Evolutionary conservation across 306 rosid genomes (phyloP).

Genomic region (Alnus rubra): DNA sequence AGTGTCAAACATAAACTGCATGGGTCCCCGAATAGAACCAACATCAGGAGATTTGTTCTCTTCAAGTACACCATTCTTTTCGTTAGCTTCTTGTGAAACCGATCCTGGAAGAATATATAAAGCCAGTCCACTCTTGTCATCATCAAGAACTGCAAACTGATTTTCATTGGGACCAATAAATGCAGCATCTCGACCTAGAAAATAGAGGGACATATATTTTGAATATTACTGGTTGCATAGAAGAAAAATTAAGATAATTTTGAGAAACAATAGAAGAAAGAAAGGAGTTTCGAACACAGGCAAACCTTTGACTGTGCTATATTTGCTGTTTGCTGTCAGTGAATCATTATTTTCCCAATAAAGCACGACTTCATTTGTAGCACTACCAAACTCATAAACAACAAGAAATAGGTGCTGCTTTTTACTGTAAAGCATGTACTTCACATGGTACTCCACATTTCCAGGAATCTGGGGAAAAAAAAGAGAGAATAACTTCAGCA

Average conservation of each 20-base stretch:
- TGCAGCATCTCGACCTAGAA: constrained; percentile 89
- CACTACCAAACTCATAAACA: constrained; percentile 78
- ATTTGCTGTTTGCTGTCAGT: constrained; percentile 62
- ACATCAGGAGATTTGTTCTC: constrained; percentile 56
- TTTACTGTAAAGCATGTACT: constrained; percentile 72
- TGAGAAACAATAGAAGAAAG: constrained; percentile 14
- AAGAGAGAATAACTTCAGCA: constrained; percentile 24
- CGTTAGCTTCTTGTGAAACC: constrained; percentile 58
- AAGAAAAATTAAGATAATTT: constrained; percentile 6
- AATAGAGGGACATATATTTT: constrained; percentile 31
- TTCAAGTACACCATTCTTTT: constrained; percentile 51
- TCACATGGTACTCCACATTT: constrained; percentile 77
- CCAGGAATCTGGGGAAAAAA: constrained; percentile 73
- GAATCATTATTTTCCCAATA: constrained; percentile 78
- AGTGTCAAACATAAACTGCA: constrained; percentile 82
- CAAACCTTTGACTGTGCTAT: constrained; percentile 79
- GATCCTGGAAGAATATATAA: constrained; percentile 79
- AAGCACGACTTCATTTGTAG: constrained; percentile 73
- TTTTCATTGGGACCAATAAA: constrained; percentile 90
- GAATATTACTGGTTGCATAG: constrained; percentile 28
- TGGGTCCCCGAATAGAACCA: constrained; percentile 62
- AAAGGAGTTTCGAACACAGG: constrained; percentile 19
- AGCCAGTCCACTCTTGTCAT: constrained; percentile 86
- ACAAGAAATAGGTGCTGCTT: constrained; percentile 79
- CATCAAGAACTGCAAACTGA: constrained; percentile 94